Conservation (phyloP, 2,329 filamentous ascomycete genomes). For the Fusarium sp. region DNA sequence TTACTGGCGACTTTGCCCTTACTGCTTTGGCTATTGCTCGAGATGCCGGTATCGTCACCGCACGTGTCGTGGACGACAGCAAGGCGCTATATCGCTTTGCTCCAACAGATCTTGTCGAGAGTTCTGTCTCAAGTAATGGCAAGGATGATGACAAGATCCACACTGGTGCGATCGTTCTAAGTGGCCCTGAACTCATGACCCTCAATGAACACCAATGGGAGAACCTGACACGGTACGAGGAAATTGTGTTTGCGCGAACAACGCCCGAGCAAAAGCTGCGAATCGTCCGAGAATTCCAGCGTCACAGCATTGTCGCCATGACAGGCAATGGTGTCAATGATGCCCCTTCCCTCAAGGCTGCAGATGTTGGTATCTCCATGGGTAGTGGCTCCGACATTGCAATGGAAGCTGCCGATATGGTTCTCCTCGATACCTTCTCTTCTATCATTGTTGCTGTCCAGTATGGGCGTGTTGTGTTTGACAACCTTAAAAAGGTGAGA, state of each 20-base stretch:
- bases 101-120: slow-evolving; percentile 6
- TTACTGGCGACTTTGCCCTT: slow-evolving; percentile 81
- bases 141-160: not conserved
- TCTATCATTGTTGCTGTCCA: slow-evolving; percentile 78
- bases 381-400: slow-evolving; percentile 86
- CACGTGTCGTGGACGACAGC: slow-evolving; percentile 63
- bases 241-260: slow-evolving; percentile 79
- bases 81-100: slow-evolving; percentile 58
- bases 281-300: slow-evolving; percentile 80
- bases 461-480: slow-evolving; percentile 80
- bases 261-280: slow-evolving; percentile 83
- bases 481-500: slow-evolving; percentile 76
- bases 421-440: slow-evolving; percentile 79
- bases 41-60: slow-evolving; percentile 77
- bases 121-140: accelerated
- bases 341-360: slow-evolving; percentile 80
- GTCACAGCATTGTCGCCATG: slow-evolving; percentile 78
- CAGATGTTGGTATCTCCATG: slow-evolving; percentile 86
- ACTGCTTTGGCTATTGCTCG: slow-evolving; percentile 79
- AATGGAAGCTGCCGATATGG: slow-evolving; percentile 83
- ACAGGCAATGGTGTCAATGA: slow-evolving; percentile 91
- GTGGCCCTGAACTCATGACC: slow-evolving; percentile 71
- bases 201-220: slow-evolving; percentile 78
- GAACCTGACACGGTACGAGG: slow-evolving; percentile 70
- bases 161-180: slow-evolving; percentile 68